These are phyloP conservation scores for Trametes cinnabarina DNA, from an alignment of 768 basidiomycete species.

Conservation along the genomic window DNA sequence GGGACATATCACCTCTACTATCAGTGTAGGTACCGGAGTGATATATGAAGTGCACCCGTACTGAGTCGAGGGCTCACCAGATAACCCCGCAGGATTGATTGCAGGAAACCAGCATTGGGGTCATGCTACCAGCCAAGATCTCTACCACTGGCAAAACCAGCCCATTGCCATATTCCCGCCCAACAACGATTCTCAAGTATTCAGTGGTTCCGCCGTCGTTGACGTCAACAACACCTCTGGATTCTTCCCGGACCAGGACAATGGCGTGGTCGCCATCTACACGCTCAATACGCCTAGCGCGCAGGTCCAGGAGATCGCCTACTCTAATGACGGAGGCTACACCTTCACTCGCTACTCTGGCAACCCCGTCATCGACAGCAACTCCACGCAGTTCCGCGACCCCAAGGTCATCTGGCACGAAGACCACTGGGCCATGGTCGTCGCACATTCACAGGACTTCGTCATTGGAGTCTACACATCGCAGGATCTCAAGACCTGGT, in stretches of 20 bases:
- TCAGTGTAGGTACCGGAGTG: background rate
- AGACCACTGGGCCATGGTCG: constrained; percentile 12
- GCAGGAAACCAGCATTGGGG: constrained; percentile 16
- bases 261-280: constrained; percentile 16
- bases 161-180: constrained; percentile 15
- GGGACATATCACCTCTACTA: constrained; percentile 18
- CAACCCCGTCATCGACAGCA: constrained; percentile 15
- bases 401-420: constrained; percentile 19
- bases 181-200: constrained; percentile 8
- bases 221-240: constrained; percentile 17
- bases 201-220: constrained; percentile 15
- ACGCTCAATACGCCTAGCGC: constrained; percentile 12
- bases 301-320: constrained; percentile 15
- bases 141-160: constrained; percentile 16
- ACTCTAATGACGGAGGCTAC: constrained; percentile 15
- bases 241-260: constrained; percentile 13
- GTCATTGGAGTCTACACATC: constrained; percentile 15
- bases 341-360: constrained; percentile 9
- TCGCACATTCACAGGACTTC: constrained; percentile 11
- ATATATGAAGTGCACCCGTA: no score
- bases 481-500: constrained; percentile 10
- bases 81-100: constrained; percentile 4
- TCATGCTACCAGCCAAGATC: constrained; percentile 12
- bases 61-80: background rate
- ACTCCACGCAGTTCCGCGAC: constrained; percentile 12